Base-by-base conservation (phyloP, 208 protist species). In the Porcisia deanei region DNA sequence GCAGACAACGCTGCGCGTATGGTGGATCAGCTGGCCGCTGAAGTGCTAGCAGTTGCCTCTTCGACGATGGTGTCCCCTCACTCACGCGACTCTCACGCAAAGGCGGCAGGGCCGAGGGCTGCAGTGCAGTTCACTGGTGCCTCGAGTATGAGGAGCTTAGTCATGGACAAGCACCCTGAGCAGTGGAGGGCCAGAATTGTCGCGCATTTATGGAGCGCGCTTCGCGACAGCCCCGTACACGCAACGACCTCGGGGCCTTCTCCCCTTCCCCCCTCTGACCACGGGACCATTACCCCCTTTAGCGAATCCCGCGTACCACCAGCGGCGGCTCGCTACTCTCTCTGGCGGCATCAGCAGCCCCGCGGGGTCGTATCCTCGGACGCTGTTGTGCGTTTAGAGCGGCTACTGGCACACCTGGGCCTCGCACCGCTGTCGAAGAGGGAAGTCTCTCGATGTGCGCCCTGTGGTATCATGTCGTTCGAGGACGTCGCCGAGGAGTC, bases 181-280 rank as follows among this genome's bases (percentile, higher is more conserved):
- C 22, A 37, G n/a, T 71, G 66, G 66, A 57, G 43, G 43, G 25
- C 45, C 8, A 39, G 66, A 39, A 14, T 71, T 14, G 39, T 49
- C n/a, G 66, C 66, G 47, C 66, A 71, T 14, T 37, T 71, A 49
- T 71, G 66, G 66, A 34, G 47, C 3, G 66, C 52, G 47, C 47
- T 71, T 10, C 47, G 47, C 30, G 25, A 20, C 9, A 41, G 66
- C 39, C 9, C 2, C 10, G 25, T 45, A 71, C 25, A 57, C 25
- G 41, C 10, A 16, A 34, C 63, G 7, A 25, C 47, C 22, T 39
- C 63, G 47, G 39, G 25, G 22, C 41, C 41, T 52, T 67, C 63
- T 25, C 22, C 37, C 41, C 7, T n/a, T 25, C 18, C 25, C 41
- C 22, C 39, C 47, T 41, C 34, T 18, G 66, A 43, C 54, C 2